Percentiles rank a stretch among this genome's conserved stretches.
phyloP scores from a whole-genome alignment of 1,284 basidiomycete genomes.

The Sanguinoderma infundibulare region DNA sequence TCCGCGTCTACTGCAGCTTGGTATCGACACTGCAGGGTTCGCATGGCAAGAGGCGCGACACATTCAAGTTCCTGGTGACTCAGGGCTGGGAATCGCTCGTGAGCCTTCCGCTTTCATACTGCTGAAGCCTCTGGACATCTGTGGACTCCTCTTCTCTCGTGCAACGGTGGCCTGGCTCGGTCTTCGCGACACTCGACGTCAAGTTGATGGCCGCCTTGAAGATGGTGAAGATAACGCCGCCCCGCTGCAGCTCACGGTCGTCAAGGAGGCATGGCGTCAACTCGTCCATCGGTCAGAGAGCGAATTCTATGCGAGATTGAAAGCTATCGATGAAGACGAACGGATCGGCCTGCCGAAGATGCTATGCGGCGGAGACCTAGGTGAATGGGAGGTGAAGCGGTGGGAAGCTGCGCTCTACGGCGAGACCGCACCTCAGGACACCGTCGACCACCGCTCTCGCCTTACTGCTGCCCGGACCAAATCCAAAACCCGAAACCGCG shows the following conservation, averaged over 20 bases:
- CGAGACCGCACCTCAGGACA: not conserved
- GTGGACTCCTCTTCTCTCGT: conserved; percentile 17
- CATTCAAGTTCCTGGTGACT: conserved; percentile 5
- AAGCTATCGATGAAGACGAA: not conserved
- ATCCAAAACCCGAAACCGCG: not conserved
- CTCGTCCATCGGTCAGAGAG: conserved; percentile 5
- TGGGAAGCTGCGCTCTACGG: conserved; percentile 2
- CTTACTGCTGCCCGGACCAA: not conserved
- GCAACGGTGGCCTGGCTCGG: conserved; percentile 15
- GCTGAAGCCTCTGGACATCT: conserved; percentile 8
- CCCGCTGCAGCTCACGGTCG: not conserved
- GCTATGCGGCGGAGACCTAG: conserved; percentile 10
- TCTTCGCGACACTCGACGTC: not conserved
- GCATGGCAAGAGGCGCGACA: conserved; percentile 1
- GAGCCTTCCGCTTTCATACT: conserved; percentile 2
- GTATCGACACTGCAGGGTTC: not conserved
- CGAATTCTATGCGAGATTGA: conserved; percentile 12
- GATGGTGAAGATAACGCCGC: not conserved
- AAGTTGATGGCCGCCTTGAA: not conserved
- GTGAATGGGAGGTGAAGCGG: conserved; percentile 6
- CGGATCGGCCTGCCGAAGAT: conserved; percentile 4
- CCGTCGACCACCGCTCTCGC: not conserved
- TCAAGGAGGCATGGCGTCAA: conserved; percentile 26
- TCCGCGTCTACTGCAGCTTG: not conserved
- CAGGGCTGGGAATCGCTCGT: not conserved